Base-by-base conservation (phyloP, 768 basidiomycete species). In the Tulasnella sp. region DNA sequence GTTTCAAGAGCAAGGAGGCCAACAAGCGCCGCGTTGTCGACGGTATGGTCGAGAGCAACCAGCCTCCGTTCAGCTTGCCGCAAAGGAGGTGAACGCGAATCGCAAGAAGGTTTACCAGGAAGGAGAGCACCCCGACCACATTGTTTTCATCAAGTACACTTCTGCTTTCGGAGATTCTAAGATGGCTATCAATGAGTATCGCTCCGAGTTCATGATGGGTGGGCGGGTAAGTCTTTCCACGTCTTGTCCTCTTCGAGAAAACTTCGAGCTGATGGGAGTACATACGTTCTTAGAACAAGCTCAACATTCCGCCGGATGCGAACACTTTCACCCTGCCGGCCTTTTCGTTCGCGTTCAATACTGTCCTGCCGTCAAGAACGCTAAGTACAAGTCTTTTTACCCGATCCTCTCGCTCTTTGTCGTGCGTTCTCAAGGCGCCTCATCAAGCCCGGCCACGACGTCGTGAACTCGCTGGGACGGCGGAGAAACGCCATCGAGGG, bases 1-100 rank as follows among this genome's bases (percentile, higher is more conserved):
- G n/a, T n/a, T 99, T 99, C 91, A 92, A 91, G 87, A 93, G 92
- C 88, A 99, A 99, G 90, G 97, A 98, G 87, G 98, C 98, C 85
- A 91, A 90, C 88, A 98, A 99, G 90, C 93, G 92, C 82, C 93
- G 91, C 81, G 96, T 99, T 79, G 96, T 98, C 51, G 97, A 98
- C 83, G 97, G 98, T 85, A 98, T 98, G 97, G 97, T 98, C 77
- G 89, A 90, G 78, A 92, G 94, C 61, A 98, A 98, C 86, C 87
- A 89, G 40, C 86, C 98, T 79, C 87, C 98, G 37, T 98, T 92
- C 89, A 95, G 88, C 91, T 93, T 23, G 83, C 84, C 61, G 81
- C 81, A 57, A 84, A 84, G 86, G 78, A 80, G 84, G 71, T 81
- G 91, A 85, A 81, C 86, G 85, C 10, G 85, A 77, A 35, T 79